phyloP scores from a whole-genome alignment of 2,329 filamentous ascomycete genomes.

The Penicillium corylophilum region DNA sequence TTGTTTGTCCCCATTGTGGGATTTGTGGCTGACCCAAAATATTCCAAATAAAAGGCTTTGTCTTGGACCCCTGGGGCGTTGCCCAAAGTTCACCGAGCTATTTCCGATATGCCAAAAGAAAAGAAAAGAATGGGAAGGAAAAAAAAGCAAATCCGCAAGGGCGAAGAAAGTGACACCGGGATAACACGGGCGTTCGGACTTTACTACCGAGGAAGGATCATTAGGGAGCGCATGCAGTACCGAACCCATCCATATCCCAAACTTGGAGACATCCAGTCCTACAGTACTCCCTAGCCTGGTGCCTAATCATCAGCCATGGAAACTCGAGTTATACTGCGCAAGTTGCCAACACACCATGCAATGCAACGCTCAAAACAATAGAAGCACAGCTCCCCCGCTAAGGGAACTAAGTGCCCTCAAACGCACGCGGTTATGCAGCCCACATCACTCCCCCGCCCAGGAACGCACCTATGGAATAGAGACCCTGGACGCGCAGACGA shows the following conservation, averaged over 20 bases:
- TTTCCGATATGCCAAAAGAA: background rate
- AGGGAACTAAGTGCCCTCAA: background rate
- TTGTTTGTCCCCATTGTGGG: background rate
- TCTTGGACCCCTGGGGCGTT: background rate
- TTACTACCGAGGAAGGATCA: background rate
- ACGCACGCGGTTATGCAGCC: slow-evolving; percentile 10
- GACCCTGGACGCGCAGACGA: background rate
- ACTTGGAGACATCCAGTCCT: background rate
- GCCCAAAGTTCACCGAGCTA: background rate
- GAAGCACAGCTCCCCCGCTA: background rate
- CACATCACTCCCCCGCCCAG: background rate
- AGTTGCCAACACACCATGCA: background rate
- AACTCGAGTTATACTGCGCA: background rate
- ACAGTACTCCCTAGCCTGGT: background rate
- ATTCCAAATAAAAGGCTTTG: background rate
- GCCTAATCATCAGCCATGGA: background rate
- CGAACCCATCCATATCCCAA: background rate
- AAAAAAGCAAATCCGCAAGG: background rate
- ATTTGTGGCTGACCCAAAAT: background rate
- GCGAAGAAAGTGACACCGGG: background rate
- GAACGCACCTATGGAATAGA: background rate
- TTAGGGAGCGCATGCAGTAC: background rate
- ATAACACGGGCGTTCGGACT: background rate
- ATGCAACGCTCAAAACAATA: background rate
- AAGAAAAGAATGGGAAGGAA: background rate